These are phyloP conservation scores for Phragmites australis DNA, from an alignment of 176 grass and related monocot species.

Conservation along the genomic window DNA sequence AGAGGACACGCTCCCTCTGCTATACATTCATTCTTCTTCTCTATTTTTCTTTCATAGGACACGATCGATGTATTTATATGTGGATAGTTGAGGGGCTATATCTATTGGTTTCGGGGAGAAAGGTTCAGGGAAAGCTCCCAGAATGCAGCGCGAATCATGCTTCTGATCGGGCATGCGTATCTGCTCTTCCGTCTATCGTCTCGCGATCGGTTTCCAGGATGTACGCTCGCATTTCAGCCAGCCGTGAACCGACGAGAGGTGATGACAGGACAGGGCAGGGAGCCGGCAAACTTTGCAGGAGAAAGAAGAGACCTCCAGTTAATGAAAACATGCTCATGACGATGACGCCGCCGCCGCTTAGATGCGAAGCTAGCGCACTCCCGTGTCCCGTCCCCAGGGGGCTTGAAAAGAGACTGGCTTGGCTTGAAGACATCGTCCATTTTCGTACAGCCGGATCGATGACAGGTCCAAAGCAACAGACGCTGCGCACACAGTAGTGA, in stretches of 20 bases:
- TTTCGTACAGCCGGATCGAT: no score
- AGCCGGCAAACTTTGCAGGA: background rate
- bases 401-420: slow-evolving; percentile 8
- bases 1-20: no score
- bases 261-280: background rate
- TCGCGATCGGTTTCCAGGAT: background rate
- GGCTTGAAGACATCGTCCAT: slow-evolving; percentile 18
- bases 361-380: background rate
- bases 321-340: background rate
- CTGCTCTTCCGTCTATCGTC: background rate
- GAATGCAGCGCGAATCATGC: background rate
- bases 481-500: no score
- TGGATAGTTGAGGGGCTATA: no score
- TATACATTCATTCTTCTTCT: no score
- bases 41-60: no score
- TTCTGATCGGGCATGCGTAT: background rate
- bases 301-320: background rate
- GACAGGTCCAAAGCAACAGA: no score
- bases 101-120: no score
- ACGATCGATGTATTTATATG: no score
- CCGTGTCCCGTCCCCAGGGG: no score
- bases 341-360: background rate
- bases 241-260: background rate
- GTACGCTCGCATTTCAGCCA: background rate
- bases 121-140: no score